Conservation (phyloP, 1,139 yeast genomes). For the Pichia sp. region DNA sequence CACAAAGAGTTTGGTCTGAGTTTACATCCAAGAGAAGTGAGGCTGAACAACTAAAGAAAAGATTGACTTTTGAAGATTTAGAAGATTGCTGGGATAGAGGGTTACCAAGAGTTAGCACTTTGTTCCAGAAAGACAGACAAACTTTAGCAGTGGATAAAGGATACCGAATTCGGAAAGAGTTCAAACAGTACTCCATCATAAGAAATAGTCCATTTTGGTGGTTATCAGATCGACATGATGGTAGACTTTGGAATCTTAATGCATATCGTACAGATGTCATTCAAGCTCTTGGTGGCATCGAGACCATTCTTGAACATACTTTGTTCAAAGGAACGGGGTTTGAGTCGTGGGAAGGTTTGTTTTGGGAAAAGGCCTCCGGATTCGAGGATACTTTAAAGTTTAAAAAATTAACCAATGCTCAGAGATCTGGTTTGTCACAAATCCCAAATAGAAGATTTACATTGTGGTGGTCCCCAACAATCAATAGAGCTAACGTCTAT, state of each 20-base stretch:
- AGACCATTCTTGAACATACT: slow-evolving; percentile 92
- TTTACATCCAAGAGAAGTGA: slow-evolving; percentile 87
- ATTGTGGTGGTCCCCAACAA: slow-evolving; percentile 99
- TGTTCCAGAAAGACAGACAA: slow-evolving; percentile 93
- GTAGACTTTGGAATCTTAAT: slow-evolving; percentile 89
- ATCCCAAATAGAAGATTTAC: slow-evolving; percentile 97
- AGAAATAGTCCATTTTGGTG: slow-evolving; percentile 93
- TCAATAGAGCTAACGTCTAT: slow-evolving; percentile 94
- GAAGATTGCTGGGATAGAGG: slow-evolving; percentile 97
- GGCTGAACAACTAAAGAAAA: slow-evolving; percentile 79
- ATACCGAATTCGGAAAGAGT: slow-evolving; percentile 76
- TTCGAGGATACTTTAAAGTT: slow-evolving; percentile 94
- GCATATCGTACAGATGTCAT: slow-evolving; percentile 94
- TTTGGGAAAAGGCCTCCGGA: slow-evolving; percentile 97
- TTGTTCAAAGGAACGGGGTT: slow-evolving; percentile 95
- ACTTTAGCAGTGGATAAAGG: slow-evolving; percentile 95
- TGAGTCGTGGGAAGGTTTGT: slow-evolving; percentile 97
- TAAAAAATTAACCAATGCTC: slow-evolving; percentile 94
- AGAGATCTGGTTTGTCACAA: slow-evolving; percentile 93
- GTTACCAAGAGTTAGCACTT: slow-evolving; percentile 88
- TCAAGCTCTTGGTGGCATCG: slow-evolving; percentile 96
- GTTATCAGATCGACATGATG: slow-evolving; percentile 92
- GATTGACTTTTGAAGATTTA: slow-evolving; percentile 87
- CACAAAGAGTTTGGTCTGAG: slow-evolving; percentile 97
- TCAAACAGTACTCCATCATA: slow-evolving; percentile 66